Percentiles rank a stretch among this genome's conserved stretches.
Conservation (phyloP, 2,329 filamentous ascomycete genomes). For the Coniochaeta ligniaria region DNA sequence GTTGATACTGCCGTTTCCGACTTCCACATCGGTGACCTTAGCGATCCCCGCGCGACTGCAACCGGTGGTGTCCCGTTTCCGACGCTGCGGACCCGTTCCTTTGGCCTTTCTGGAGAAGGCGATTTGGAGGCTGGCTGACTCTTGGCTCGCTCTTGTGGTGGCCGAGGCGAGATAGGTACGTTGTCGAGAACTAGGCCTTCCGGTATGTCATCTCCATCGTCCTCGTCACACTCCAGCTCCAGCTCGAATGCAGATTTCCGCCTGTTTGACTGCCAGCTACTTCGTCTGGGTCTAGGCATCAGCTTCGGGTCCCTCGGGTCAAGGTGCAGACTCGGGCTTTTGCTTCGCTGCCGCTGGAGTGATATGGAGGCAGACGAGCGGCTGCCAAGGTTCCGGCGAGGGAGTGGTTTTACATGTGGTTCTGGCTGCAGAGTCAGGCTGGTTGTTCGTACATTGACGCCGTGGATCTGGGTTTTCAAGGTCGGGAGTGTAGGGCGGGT, state of each 20-base stretch:
- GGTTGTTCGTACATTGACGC: conserved; percentile 43
- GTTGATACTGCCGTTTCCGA: conserved; percentile 32
- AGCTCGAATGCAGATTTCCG: conserved; percentile 64
- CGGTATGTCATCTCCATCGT: conserved; percentile 71
- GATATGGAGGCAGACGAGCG: conserved; percentile 33
- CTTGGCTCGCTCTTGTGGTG: conserved; percentile 44
- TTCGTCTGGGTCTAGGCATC: conserved; percentile 39
- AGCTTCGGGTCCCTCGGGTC: conserved; percentile 34
- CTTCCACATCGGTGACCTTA: conserved; percentile 50
- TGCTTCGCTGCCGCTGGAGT: conserved; percentile 38
- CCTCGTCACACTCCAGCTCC: conserved; percentile 69
- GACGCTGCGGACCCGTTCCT: conserved; percentile 45
- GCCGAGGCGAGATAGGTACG: conserved; percentile 72
- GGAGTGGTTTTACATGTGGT: conserved; percentile 18
- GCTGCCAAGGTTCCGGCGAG: conserved; percentile 25
- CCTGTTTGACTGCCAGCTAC: conserved; percentile 65
- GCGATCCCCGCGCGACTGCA: conserved; percentile 50
- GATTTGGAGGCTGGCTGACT: conserved; percentile 47
- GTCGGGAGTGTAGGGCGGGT: conserved; percentile 36
- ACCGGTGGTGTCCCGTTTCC: conserved; percentile 59
- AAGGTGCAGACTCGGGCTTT: conserved; percentile 41
- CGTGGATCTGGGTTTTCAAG: conserved; percentile 37
- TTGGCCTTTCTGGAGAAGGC: conserved; percentile 45
- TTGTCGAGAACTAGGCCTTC: conserved; percentile 76
- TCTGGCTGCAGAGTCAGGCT: conserved; percentile 28